phyloP scores from a whole-genome alignment of 2,329 filamentous ascomycete genomes.

The Colletotrichum godetiae region DNA sequence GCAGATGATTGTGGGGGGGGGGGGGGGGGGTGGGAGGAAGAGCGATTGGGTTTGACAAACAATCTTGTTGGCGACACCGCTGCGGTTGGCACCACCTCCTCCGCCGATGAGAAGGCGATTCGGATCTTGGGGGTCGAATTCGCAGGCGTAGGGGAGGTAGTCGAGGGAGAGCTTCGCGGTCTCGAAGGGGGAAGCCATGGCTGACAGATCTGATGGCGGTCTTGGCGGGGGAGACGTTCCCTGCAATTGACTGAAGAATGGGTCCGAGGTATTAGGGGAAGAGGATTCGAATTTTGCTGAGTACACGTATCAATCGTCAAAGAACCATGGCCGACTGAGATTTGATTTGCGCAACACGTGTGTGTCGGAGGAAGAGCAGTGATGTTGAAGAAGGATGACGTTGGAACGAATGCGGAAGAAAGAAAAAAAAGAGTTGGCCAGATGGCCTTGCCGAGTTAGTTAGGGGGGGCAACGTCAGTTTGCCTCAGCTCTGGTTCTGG shows the following conservation, averaged over 20 bases:
- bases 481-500: constrained; percentile 2
- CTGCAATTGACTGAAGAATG: background rate
- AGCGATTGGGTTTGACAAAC: constrained; percentile 57
- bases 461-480: constrained; percentile 7
- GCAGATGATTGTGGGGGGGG: background rate
- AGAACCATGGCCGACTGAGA: constrained; percentile 1
- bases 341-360: constrained; percentile 1
- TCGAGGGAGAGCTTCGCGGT: constrained; percentile 74
- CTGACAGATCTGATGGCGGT: constrained; percentile 2
- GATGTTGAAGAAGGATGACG: constrained; percentile 15
- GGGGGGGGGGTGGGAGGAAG: background rate
- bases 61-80: constrained; percentile 88
- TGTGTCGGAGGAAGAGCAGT: background rate
- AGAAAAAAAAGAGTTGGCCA: constrained; percentile 35
- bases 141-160: constrained; percentile 88
- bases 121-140: constrained; percentile 86
- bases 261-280: background rate
- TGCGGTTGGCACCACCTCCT: constrained; percentile 84
- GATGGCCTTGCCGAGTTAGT: constrained; percentile 19
- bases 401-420: constrained; percentile 10
- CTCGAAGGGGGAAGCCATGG: constrained; percentile 55
- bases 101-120: constrained; percentile 84
- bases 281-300: background rate
- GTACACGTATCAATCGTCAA: background rate
- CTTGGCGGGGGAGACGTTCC: constrained; percentile 5